Percentiles rank a stretch among this genome's conserved stretches.
These are phyloP conservation scores for Astrocystis sublimbata DNA, from an alignment of 495 filamentous ascomycete species.

Conservation along the genomic window DNA sequence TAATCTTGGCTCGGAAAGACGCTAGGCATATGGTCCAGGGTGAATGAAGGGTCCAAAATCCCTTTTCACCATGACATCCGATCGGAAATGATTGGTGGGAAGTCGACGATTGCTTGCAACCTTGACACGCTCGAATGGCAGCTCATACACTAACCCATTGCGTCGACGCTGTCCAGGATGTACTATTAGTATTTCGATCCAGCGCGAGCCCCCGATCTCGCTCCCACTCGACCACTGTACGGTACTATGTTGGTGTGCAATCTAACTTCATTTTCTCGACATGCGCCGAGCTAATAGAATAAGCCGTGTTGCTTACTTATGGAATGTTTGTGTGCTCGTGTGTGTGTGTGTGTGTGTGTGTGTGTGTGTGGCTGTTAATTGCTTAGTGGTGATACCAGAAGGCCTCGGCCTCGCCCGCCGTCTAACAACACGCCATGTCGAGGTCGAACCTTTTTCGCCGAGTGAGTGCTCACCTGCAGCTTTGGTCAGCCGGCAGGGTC, in stretches of 20 bases:
- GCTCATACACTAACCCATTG: constrained; percentile 3
- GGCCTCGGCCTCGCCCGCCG: neutral
- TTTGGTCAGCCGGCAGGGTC: constrained; percentile 17
- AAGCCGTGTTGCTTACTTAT: neutral
- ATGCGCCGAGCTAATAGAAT: neutral
- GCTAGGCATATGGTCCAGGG: constrained; percentile 2
- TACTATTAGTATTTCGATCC: neutral
- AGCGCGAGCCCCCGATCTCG: neutral
- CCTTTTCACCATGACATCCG: constrained; percentile 12
- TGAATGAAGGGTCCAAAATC: too few species aligned
- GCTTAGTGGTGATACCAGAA: neutral
- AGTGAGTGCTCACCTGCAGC: constrained; percentile 18
- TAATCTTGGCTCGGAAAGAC: neutral
- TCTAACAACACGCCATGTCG: neutral
- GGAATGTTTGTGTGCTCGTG: neutral
- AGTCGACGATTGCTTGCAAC: constrained; percentile 8
- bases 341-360: too few species aligned
- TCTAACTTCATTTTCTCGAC: neutral
- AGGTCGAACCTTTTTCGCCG: neutral
- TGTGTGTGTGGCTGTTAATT: too few species aligned
- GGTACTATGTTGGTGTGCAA: too few species aligned
- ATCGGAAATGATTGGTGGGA: constrained; percentile 9
- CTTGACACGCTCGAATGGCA: constrained; percentile 5
- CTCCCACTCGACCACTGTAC: too few species aligned
- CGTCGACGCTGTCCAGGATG: neutral